These are phyloP conservation scores for Microthlaspi erraticum DNA, from an alignment of 345 rosid genomes.

Conservation along the genomic window DNA sequence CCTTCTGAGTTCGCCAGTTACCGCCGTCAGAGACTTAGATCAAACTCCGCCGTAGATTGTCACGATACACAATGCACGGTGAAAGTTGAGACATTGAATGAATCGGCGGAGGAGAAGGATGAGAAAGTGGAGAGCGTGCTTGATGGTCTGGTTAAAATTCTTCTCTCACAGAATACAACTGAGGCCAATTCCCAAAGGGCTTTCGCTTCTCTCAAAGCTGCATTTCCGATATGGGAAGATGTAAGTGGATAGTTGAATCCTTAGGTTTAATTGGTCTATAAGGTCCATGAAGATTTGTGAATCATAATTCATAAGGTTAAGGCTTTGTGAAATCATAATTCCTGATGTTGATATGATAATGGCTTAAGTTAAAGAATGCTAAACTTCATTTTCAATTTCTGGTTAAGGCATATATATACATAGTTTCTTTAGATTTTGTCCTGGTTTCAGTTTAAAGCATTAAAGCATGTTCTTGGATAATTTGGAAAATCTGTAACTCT, in stretches of 20 bases:
- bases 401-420: not conserved
- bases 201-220: conserved; percentile 72
- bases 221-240: conserved; percentile 73
- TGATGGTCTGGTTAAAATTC: conserved; percentile 76
- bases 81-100: conserved; percentile 37
- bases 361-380: conserved; percentile 51
- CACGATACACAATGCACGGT: not conserved
- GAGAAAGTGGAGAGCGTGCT: conserved; percentile 62
- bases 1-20: conserved; percentile 48
- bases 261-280: not conserved
- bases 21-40: conserved; percentile 56
- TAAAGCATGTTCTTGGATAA: conserved; percentile 2
- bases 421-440: not conserved
- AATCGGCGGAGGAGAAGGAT: conserved; percentile 1
- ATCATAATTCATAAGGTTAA: not conserved
- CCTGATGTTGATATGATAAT: conserved; percentile 19
- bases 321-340: conserved; percentile 12
- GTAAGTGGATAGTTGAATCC: conserved; percentile 41
- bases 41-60: conserved; percentile 12
- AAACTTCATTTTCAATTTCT: not conserved
- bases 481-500: not conserved
- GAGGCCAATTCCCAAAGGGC: conserved; percentile 78
- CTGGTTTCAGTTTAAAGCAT: not conserved
- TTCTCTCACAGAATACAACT: conserved; percentile 86
- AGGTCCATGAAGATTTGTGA: not conserved